Conservation (phyloP, 2,329 filamentous ascomycete species). For the Macrophomina phaseolina region DNA sequence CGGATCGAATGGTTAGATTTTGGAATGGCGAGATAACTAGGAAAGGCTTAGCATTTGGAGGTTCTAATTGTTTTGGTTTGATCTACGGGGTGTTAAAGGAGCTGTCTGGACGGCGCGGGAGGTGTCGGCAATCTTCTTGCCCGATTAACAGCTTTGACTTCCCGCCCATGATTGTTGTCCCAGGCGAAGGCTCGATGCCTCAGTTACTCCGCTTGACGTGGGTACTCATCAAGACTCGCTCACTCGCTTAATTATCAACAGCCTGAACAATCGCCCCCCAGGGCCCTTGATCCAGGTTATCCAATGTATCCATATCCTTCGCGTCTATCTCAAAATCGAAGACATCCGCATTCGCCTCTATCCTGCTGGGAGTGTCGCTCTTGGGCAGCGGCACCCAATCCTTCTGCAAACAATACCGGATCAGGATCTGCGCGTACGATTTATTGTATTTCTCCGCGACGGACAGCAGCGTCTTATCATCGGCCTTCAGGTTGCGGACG, state of each 20-base stretch:
- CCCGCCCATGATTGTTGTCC: too few species aligned
- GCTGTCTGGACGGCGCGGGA: too few species aligned
- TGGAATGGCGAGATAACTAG: too few species aligned
- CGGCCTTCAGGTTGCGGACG: conserved; percentile 73
- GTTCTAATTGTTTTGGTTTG: too few species aligned
- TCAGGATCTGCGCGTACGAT: conserved; percentile 75
- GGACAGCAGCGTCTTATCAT: conserved; percentile 67
- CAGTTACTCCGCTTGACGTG: too few species aligned
- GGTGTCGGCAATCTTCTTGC: too few species aligned
- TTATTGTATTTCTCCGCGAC: conserved; percentile 76
- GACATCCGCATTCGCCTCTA: conserved; percentile 43
- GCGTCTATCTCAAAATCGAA: conserved; percentile 44
- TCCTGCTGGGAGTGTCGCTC: conserved; percentile 44
- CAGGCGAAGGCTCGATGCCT: too few species aligned
- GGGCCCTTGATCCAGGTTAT: conserved; percentile 42
- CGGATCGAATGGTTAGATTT: too few species aligned
- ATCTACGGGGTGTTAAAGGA: too few species aligned
- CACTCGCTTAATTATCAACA: conserved; percentile 31
- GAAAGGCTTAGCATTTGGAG: too few species aligned
- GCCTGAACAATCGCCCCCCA: conserved; percentile 44
- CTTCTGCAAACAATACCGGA: conserved; percentile 84
- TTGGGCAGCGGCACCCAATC: conserved; percentile 51
- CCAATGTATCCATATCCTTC: conserved; percentile 42
- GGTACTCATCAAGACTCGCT: too few species aligned
- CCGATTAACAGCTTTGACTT: too few species aligned